Conservation (phyloP, 2,329 filamentous ascomycete genomes). For the Fusarium brevicatenulatum region DNA sequence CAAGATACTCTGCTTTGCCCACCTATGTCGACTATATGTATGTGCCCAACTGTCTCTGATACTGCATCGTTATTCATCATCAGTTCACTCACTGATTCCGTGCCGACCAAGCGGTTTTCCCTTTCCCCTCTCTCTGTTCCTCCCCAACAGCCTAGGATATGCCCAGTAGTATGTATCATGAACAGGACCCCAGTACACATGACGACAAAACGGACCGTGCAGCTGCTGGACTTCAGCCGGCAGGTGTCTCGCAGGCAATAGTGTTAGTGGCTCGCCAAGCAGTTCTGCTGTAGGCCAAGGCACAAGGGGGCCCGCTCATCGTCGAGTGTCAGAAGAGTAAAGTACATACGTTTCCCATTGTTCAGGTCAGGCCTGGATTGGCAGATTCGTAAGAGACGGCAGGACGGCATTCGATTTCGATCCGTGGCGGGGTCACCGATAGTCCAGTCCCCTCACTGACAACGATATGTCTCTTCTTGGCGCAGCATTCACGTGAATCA, state of each 20-base stretch:
- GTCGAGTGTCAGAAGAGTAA: conserved; percentile 1
- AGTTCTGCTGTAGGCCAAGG: conserved; percentile 5
- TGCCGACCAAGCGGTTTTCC: conserved; percentile 22
- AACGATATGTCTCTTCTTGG: not conserved
- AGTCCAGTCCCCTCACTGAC: not conserved
- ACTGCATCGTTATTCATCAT: conserved; percentile 27
- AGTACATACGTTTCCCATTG: conserved; percentile 20
- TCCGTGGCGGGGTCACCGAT: conserved; percentile 4
- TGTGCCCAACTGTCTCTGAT: conserved; percentile 22
- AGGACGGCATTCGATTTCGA: not conserved
- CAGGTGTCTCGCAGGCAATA: conserved; percentile 35
- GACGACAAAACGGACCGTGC: conserved; percentile 39
- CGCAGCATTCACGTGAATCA: conserved; percentile 13
- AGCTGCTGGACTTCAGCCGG: conserved; percentile 16
- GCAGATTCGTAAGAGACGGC: conserved; percentile 22
- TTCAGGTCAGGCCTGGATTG: conserved; percentile 29
- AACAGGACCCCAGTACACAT: conserved; percentile 30
- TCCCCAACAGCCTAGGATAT: conserved; percentile 7
- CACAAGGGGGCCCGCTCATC: not conserved
- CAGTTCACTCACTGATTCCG: not conserved
- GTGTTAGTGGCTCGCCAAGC: conserved; percentile 35
- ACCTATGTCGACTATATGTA: not conserved
- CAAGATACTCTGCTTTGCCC: conserved; percentile 5
- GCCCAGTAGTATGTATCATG: not conserved
- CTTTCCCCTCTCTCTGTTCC: not conserved